Percentiles rank a stretch among this genome's conserved stretches.
These are phyloP conservation scores for Filobasidium floriforme DNA, from an alignment of 768 basidiomycete species.

Conservation along the genomic window DNA sequence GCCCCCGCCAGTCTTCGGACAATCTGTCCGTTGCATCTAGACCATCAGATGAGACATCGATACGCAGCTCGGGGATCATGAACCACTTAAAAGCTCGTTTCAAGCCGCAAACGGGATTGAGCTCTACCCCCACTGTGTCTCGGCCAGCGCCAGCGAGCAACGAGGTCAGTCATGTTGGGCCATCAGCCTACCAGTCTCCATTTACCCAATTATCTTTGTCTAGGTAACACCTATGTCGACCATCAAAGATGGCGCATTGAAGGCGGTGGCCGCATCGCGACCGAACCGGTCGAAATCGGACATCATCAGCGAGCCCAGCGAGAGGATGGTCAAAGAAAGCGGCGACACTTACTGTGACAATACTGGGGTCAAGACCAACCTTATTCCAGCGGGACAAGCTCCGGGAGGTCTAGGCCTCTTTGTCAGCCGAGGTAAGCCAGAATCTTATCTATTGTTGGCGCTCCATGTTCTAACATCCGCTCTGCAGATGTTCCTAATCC, in stretches of 20 bases:
- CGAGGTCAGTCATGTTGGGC: no score
- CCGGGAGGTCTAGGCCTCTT: constrained; percentile 27
- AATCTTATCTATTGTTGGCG: background rate
- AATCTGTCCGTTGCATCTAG: background rate
- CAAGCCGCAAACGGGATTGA: background rate
- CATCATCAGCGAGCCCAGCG: constrained; percentile 40
- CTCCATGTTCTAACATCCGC: constrained; percentile 5
- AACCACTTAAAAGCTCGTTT: constrained; percentile 4
- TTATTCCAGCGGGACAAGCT: constrained; percentile 23
- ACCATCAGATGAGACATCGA: background rate
- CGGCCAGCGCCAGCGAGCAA: no score
- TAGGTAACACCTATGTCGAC: constrained; percentile 4
- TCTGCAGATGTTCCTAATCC: constrained; percentile 55
- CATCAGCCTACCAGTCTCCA: no score
- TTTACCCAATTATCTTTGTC: background rate
- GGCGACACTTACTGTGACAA: constrained; percentile 43
- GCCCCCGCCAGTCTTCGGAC: background rate
- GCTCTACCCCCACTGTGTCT: no score
- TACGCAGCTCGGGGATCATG: background rate
- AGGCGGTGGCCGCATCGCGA: constrained; percentile 40
- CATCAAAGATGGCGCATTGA: constrained; percentile 32
- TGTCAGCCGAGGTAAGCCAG: constrained; percentile 29
- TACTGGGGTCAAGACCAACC: constrained; percentile 35
- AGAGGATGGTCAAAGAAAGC: constrained; percentile 45
- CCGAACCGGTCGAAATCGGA: constrained; percentile 40